Percentiles rank a stretch among this genome's conserved stretches.
Evolutionary conservation across 2,329 filamentous ascomycete species (phyloP).

Genomic region (Diaporthe vaccinii): DNA sequence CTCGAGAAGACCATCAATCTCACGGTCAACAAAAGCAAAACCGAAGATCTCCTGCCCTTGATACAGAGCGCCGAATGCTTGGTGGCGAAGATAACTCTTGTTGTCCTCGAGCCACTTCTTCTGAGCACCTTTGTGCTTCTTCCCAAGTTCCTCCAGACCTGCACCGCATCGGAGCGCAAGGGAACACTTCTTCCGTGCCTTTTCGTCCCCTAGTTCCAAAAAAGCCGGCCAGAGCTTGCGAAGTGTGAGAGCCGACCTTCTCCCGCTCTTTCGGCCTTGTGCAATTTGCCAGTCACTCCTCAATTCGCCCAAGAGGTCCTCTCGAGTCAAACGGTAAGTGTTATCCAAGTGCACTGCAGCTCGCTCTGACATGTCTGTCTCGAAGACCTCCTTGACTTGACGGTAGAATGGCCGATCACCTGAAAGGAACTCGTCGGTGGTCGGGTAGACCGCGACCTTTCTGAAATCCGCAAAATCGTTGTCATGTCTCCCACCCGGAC

Average conservation of each 20-base stretch:
- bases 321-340: conserved; percentile 78
- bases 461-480: conserved; percentile 77
- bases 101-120: conserved; percentile 62
- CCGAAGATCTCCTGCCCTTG: conserved; percentile 64
- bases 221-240: conserved; percentile 53
- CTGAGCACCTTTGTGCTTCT: conserved; percentile 48
- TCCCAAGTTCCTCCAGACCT: conserved; percentile 60
- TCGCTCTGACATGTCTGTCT: conserved; percentile 54
- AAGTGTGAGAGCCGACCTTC: conserved; percentile 55
- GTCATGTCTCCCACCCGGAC: conserved; percentile 78
- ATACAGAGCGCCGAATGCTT: conserved; percentile 73
- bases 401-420: conserved; percentile 68
- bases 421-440: conserved; percentile 72
- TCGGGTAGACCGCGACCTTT: conserved; percentile 74
- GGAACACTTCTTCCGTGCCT: conserved; percentile 49
- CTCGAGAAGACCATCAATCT: conserved; percentile 59
- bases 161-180: conserved; percentile 57
- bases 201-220: conserved; percentile 53
- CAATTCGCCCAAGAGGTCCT: conserved; percentile 78
- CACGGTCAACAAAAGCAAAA: conserved; percentile 70
- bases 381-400: conserved; percentile 62
- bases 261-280: conserved; percentile 61
- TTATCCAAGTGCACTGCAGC: conserved; percentile 72
- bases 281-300: conserved; percentile 70
- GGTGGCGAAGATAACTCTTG: conserved; percentile 67